Base-by-base conservation (phyloP, 192 early-diverging fungal genomes). In the Coemansia biformis region DNA sequence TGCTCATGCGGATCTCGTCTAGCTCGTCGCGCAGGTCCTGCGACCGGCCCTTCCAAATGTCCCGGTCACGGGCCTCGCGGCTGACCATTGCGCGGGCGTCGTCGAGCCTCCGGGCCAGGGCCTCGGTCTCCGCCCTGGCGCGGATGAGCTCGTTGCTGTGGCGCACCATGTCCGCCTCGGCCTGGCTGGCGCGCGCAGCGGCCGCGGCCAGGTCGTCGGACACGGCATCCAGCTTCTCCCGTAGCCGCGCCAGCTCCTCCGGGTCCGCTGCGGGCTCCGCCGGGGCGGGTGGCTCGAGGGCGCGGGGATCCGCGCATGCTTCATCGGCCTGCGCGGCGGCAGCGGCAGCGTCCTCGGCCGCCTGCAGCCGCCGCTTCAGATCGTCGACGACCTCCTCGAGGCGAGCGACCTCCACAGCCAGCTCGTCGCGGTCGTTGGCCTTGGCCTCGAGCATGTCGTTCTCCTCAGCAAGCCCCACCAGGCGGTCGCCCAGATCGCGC, bases 21-120 rank as follows among this genome's bases (percentile, higher is more conserved):
- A 75, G 39, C 40, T 75, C 71, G 10, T 75, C 71, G 41, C 59
- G 50, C 41, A 75, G 21, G 23, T 75, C 71, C 23, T 54, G 71
- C 49, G 54, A 66, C 41, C 63, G 49, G 13, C 55, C 38, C 59
- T 75, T 75, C 54, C 63, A 59, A 34, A 75, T 48, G 19, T 75
- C 71, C 23, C 63, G 54, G 46, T 75, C 63, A 38, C 71, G 63
- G 18, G 63, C 56, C 52, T 75, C 71, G 45, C 28, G 41, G 28
- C 43, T 56, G 18, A 54, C 51, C 51, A 59, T 53, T 9, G 43
- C 47, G 14, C 48, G 49, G 7, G 67, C 46, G 12, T 77, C 67
- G 19, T 66, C 63, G 14, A 71, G 56, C 52, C 63, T 59, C 22
- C 41, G 16, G 8, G 38, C 36, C 23, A 63, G 10, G 11, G 23